A percentile compares a stretch with the other conserved stretches of the same genome.
Conservation (phyloP, 2,329 filamentous ascomycete genomes). For the Fusarium coicis region DNA sequence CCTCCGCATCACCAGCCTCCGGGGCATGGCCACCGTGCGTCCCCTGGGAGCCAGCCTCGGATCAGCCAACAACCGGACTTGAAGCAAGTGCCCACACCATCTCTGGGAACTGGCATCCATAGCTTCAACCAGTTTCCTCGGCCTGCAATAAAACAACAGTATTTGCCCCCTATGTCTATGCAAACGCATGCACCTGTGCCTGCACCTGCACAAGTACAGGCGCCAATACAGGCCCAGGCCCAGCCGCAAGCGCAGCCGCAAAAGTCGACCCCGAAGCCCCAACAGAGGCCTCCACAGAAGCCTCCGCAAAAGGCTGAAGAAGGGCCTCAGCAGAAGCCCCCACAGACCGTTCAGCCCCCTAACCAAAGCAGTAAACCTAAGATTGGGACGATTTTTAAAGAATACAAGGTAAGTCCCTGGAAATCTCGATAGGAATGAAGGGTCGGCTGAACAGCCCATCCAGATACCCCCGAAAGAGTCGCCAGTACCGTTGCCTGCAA, state of each 20-base stretch:
- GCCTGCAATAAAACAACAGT: slow-evolving; percentile 38
- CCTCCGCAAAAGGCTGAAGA: not conserved
- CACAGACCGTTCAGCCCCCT: slow-evolving; percentile 11
- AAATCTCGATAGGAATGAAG: slow-evolving; percentile 37
- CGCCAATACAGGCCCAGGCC: not conserved
- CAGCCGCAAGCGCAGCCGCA: not conserved
- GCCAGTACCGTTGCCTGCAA: slow-evolving; percentile 57
- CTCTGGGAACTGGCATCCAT: not conserved
- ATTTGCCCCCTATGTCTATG: slow-evolving; percentile 16
- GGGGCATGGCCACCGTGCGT: not conserved
- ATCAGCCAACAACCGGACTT: slow-evolving; percentile 18
- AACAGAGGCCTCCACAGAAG: not conserved
- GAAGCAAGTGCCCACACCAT: not conserved
- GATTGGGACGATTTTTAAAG: slow-evolving; percentile 40
- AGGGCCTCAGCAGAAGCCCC: not conserved
- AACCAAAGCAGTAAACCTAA: slow-evolving; percentile 40
- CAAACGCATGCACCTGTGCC: slow-evolving; percentile 1
- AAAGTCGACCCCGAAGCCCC: not conserved
- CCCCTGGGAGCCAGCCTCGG: slow-evolving; percentile 1
- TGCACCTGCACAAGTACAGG: not conserved
- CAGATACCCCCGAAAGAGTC: slow-evolving; percentile 55
- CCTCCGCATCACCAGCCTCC: slow-evolving; percentile 2
- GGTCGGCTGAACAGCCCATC: slow-evolving; percentile 46
- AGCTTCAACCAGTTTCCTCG: slow-evolving; percentile 19
- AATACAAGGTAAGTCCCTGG: slow-evolving; percentile 49